These are phyloP conservation scores for Calonectria multiphialidica DNA, from an alignment of 2,329 filamentous ascomycete genomes.

Conservation along the genomic window DNA sequence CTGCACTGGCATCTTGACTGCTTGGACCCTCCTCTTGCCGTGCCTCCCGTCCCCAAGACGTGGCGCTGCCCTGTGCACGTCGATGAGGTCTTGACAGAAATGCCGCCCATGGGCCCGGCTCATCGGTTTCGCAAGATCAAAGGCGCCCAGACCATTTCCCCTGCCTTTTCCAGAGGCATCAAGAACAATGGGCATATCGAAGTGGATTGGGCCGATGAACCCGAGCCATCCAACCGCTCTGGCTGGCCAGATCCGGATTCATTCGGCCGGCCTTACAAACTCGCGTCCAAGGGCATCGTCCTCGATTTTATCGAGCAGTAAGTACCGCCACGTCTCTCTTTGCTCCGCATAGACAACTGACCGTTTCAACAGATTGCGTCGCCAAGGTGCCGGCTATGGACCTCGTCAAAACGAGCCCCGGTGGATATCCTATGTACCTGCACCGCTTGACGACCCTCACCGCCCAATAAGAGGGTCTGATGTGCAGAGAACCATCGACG, in stretches of 20 bases:
- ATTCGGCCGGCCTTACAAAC: conserved; percentile 74
- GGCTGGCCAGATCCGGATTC: conserved; percentile 70
- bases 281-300: conserved; percentile 74
- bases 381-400: conserved; percentile 54
- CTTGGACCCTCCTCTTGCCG: conserved; percentile 84
- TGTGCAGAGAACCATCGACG: conserved; percentile 62
- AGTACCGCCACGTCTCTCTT: conserved; percentile 42
- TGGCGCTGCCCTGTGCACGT: conserved; percentile 93
- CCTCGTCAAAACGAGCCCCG: conserved; percentile 45
- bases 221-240: conserved; percentile 66
- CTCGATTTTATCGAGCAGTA: conserved; percentile 79
- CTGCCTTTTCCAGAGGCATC: conserved; percentile 71
- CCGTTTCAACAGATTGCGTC: conserved; percentile 47
- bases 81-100: conserved; percentile 76
- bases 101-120: conserved; percentile 70
- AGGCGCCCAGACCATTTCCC: conserved; percentile 63
- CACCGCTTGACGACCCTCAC: conserved; percentile 33
- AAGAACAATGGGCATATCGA: conserved; percentile 80
- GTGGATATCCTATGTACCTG: conserved; percentile 45
- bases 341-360: conserved; percentile 22
- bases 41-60: conserved; percentile 79
- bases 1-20: conserved; percentile 95
- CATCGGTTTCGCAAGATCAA: conserved; percentile 73
- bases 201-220: conserved; percentile 70
- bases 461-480: conserved; percentile 49